Evolutionary conservation across 2,329 filamentous ascomycete genomes (phyloP).

Genomic region (Monosporascus sp.): DNA sequence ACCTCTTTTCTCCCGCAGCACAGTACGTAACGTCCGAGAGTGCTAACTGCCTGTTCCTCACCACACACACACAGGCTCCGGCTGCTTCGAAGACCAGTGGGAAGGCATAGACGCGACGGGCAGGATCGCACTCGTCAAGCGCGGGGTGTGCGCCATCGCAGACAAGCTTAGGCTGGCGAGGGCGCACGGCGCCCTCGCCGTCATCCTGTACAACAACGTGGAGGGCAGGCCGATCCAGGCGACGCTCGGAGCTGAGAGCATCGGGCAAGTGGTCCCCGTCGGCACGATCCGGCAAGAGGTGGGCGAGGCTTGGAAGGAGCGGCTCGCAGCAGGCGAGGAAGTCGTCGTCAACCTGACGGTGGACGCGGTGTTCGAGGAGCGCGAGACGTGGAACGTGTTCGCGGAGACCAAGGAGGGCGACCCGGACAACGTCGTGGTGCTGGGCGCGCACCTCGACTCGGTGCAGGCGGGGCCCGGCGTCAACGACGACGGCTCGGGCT

Average conservation of each 20-base stretch:
- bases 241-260: slow-evolving; percentile 44
- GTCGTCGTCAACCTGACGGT: slow-evolving; percentile 31
- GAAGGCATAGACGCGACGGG: slow-evolving; percentile 36
- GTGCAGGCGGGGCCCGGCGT: slow-evolving; percentile 35
- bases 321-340: slow-evolving; percentile 27
- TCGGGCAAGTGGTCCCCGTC: slow-evolving; percentile 30
- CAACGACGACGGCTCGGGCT: slow-evolving; percentile 37
- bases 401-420: slow-evolving; percentile 38
- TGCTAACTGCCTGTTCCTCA: no score
- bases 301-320: slow-evolving; percentile 30
- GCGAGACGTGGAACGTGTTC: slow-evolving; percentile 36
- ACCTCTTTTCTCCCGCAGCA: no score
- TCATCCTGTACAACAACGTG: slow-evolving; percentile 58
- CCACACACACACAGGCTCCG: slow-evolving; percentile 22
- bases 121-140: slow-evolving; percentile 41
- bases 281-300: slow-evolving; percentile 31
- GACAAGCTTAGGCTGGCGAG: slow-evolving; percentile 40
- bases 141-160: slow-evolving; percentile 36
- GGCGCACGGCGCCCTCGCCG: slow-evolving; percentile 35
- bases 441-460: slow-evolving; percentile 37
- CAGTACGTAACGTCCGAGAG: no score
- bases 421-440: slow-evolving; percentile 35
- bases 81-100: slow-evolving; percentile 40
- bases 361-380: slow-evolving; percentile 31
- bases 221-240: slow-evolving; percentile 41